Conservation (phyloP, 345 rosid species). For the Pistacia vera region DNA sequence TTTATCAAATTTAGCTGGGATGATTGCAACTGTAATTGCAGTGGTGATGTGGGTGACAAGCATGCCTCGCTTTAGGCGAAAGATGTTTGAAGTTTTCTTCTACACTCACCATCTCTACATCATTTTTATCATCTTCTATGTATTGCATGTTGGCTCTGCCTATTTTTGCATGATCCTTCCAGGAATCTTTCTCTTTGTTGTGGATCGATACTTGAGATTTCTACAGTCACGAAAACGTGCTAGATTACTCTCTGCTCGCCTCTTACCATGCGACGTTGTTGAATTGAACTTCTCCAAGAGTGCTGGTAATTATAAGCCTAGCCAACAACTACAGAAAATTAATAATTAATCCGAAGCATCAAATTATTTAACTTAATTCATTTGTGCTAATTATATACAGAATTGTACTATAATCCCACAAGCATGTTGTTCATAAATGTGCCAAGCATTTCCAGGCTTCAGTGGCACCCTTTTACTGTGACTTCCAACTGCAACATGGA, state of each 20-base stretch:
- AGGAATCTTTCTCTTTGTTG: conserved; percentile 60
- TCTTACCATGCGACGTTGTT: conserved; percentile 45
- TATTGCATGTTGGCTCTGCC: conserved; percentile 59
- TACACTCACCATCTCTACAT: conserved; percentile 53
- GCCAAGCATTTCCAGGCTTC: conserved; percentile 44
- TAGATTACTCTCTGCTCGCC: conserved; percentile 49
- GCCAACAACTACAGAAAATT: no score
- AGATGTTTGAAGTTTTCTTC: conserved; percentile 61
- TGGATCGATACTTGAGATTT: conserved; percentile 67
- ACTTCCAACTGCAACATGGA: conserved; percentile 42
- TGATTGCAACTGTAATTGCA: conserved; percentile 52
- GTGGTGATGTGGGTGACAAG: conserved; percentile 65
- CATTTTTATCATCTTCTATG: conserved; percentile 55
- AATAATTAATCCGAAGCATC: no score
- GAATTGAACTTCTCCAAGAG: conserved; percentile 66
- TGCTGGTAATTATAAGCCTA: conserved; percentile 27
- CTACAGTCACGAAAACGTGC: conserved; percentile 53
- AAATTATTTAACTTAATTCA: no score
- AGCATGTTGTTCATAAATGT: conserved; percentile 44
- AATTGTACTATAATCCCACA: conserved; percentile 29
- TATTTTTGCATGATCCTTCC: conserved; percentile 60
- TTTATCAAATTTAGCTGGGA: conserved; percentile 57
- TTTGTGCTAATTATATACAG: not conserved
- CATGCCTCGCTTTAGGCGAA: conserved; percentile 43
- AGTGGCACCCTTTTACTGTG: conserved; percentile 51